Evolutionary conservation across 2,329 filamentous ascomycete genomes (phyloP), one percentile per base, ranked within the genome.

Genomic region (Gaeumannomyces sp.): DNA sequence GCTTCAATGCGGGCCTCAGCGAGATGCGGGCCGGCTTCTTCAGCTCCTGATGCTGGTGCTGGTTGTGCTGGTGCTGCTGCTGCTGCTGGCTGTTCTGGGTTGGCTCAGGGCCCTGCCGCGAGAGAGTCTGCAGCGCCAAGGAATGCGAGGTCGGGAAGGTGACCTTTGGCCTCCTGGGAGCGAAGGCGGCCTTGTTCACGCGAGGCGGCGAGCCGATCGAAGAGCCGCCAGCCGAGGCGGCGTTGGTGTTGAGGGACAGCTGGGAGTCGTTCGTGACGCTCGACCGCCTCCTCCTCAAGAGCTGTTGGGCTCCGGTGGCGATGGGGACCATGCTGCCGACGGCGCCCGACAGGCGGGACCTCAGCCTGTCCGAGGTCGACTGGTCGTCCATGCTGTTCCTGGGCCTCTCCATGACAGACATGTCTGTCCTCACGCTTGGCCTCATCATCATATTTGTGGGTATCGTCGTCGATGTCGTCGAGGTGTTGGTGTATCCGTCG

Each of bases 201-300:
- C 61, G 61, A n/a, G 61, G 27, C 45, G 45, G 45, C 22, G 50
- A 53, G 29, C 27, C 56, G 22, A 59, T 57, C 0, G 62, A 29
- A 6, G 60, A 59, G 16, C 66, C 64, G 16, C 66, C 65, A 38
- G 64, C 38, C 25, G 66, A 61, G 8, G 67, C 64, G 31, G 64
- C 58, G 60, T 66, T 65, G 1, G 65, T 66, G 8, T 65, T 60
- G 35, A 60, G 28, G 0, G 67, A 68, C 3, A 64, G 50, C 28
- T 66, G 56, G 7, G 66, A 67, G 11, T 61, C 57, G 16, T 62
- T 56, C 6, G 25, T 29, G 4, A 57, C 13, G 29, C 61, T 56
- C 27, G 27, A 33, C 27, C 35, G 57, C 50, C 50, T 29, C 28
- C 61, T 45, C 14, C 61, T 50, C 22, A 31, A 61, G 31, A 27